These are phyloP conservation scores for Streptanthus diversifolius DNA, from an alignment of 345 rosid genomes.

Conservation along the genomic window DNA sequence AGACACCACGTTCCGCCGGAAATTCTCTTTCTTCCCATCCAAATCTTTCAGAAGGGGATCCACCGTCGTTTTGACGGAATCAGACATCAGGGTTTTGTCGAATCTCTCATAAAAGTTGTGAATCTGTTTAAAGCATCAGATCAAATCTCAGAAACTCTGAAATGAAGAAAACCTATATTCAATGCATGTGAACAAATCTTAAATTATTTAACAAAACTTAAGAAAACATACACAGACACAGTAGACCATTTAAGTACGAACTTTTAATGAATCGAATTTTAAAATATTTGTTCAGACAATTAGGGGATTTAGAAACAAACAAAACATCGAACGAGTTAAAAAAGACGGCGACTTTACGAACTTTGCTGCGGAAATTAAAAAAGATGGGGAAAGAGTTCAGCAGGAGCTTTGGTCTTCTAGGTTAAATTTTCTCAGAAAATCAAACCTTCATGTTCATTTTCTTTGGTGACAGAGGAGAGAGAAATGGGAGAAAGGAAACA, in stretches of 20 bases:
- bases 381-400: not conserved
- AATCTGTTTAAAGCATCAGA: conserved; percentile 15
- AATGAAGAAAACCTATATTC: not conserved
- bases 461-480: conserved; percentile 31
- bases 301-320: not conserved
- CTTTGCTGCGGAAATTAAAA: not conserved
- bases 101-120: conserved; percentile 8
- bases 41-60: conserved; percentile 87
- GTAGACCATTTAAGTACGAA: conserved; percentile 14
- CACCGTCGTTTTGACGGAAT: conserved; percentile 22
- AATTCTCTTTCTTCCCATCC: conserved; percentile 83
- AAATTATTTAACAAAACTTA: not conserved
- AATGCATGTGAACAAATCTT: conserved; percentile 48
- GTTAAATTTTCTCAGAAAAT: conserved; percentile 9
- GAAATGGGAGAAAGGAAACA: conserved; percentile 14
- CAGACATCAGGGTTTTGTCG: conserved; percentile 39
- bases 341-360: conserved; percentile 25
- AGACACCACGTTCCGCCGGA: conserved; percentile 75
- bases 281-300: not conserved
- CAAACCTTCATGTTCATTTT: not conserved
- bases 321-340: not conserved
- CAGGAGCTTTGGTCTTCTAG: not conserved
- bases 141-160: conserved; percentile 23
- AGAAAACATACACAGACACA: conserved; percentile 10
- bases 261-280: not conserved